These are phyloP conservation scores for Penicillium nucicola DNA, from an alignment of 495 filamentous ascomycete species.

Conservation along the genomic window DNA sequence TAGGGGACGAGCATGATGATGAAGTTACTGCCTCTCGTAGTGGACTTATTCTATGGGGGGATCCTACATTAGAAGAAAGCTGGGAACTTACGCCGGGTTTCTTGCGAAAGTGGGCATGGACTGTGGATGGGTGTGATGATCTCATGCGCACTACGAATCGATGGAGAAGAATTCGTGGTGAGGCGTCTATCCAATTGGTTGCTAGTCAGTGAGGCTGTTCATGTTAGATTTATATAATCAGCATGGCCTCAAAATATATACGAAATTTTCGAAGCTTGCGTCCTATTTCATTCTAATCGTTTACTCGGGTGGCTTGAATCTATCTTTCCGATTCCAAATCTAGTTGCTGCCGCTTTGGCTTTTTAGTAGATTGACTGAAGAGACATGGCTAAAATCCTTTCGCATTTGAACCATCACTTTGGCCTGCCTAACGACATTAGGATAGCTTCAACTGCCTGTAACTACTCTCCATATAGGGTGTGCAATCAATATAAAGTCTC, in stretches of 20 bases:
- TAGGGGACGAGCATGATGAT: constrained; percentile 8
- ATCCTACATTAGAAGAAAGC: constrained; percentile 8
- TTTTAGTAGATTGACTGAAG: no score
- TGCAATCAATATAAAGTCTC: no score
- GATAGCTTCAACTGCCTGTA: no score
- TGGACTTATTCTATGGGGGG: constrained; percentile 15
- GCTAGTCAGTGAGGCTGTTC: not conserved
- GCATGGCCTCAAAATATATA: not conserved
- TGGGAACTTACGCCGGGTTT: constrained; percentile 19
- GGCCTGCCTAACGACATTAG: no score
- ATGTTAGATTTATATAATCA: no score
- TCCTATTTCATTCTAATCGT: no score
- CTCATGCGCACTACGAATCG: constrained; percentile 17
- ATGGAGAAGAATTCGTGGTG: constrained; percentile 10
- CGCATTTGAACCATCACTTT: no score
- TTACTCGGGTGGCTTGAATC: no score
- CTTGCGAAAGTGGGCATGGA: constrained; percentile 15
- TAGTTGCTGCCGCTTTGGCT: no score
- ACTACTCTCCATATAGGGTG: no score
- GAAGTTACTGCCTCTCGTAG: constrained; percentile 7
- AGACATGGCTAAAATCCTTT: no score
- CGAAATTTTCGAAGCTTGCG: not conserved
- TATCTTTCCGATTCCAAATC: no score
- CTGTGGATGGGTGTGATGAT: constrained; percentile 13
- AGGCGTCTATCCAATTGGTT: constrained; percentile 4